Base-by-base conservation (phyloP, 176 grass and related monocot species). In the Rhynchospora breviuscula region DNA sequence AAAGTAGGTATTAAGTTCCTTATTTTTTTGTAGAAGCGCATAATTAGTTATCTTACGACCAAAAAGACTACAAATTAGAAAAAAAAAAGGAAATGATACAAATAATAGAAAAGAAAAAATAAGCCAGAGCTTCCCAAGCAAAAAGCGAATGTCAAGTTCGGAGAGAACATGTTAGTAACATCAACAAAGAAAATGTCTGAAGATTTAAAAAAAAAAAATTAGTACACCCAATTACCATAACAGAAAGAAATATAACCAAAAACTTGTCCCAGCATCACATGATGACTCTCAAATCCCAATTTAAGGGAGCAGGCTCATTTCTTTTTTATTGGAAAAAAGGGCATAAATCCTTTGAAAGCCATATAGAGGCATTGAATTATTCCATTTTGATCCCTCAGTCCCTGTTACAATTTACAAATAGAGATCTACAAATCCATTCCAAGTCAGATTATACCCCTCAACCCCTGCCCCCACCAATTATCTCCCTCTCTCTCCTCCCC, bases 351-450 rank as follows among this genome's bases (percentile, higher is more conserved):
- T 82, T 82, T 66, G 61, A 51, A 67, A 48, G 40, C 2, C 26
- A 5, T 13, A 67, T 66, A 82, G 79, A 51, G 79, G 61, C 79
- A 82, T 67, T 82, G 79, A 82, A 82, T 52, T 49, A 6, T 82
- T 82, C 79, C 60, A 48, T 35, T 44, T 64, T 82, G 59, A n/a
- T 61, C 60, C 79, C 49, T 52, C 4, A 9, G 10, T 0, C 25
- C 66, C 59, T 81, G 22, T 81, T 19, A 48, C 53, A 60, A 18
- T 15, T 63, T 52, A 81, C 62, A 82, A 48, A 82, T 53, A 62
- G 8, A n/a, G 23, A 52, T 48, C 29, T n/a, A 62, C 33, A 62
- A 46, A 46, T 81, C 12, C 21, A 31, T 64, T 82, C 23, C 57
- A 25, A 65, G 59, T 48, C 35, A 65, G 65, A 48, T 81, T 66